phyloP scores from a whole-genome alignment of 305 asterid species.

The Solanum chacoense region DNA sequence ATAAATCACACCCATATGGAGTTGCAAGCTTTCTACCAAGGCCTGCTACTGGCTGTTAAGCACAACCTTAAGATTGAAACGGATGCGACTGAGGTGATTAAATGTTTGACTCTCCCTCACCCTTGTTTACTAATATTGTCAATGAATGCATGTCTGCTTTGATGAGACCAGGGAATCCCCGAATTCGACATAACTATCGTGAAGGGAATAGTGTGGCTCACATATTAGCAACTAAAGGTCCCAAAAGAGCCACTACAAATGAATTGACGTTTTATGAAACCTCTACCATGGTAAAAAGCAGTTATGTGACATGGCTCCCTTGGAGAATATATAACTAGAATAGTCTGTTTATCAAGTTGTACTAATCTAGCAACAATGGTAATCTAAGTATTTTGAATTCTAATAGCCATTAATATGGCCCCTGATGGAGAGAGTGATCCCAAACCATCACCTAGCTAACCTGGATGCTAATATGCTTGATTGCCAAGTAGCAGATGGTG shows the following conservation, averaged over 20 bases:
- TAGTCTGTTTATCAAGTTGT: background rate
- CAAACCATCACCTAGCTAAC: background rate
- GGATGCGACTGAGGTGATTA: background rate
- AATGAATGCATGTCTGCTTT: background rate
- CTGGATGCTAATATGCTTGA: background rate
- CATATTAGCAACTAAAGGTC: background rate
- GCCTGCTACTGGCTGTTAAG: background rate
- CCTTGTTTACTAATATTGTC: background rate
- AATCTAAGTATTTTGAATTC: background rate
- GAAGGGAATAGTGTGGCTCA: background rate
- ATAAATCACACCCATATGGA: background rate
- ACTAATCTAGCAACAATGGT: too few relatives aligned
- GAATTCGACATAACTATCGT: background rate
- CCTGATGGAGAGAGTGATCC: too few relatives aligned
- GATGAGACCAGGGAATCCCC: background rate
- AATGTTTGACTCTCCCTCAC: background rate
- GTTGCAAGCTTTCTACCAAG: background rate
- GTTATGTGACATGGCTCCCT: background rate
- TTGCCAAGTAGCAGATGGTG: background rate
- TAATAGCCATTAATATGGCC: background rate
- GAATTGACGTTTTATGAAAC: background rate
- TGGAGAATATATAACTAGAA: background rate
- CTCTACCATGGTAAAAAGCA: fast-evolving
- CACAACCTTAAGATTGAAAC: background rate
- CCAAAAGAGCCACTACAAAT: background rate